phyloP scores from a whole-genome alignment of 345 rosid species.

The Brassica incana region DNA sequence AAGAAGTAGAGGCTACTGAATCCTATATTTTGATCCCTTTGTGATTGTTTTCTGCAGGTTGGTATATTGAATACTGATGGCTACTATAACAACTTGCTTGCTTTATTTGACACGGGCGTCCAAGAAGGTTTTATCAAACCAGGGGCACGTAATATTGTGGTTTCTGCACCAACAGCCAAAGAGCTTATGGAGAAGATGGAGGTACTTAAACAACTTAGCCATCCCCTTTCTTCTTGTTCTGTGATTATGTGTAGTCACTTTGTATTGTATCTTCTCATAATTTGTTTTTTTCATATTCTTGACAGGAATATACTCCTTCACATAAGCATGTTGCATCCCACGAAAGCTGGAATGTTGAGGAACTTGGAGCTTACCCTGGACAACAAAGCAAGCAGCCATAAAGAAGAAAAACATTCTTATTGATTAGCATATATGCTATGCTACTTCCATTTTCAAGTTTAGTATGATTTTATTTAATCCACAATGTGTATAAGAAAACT shows the following conservation, averaged over 20 bases:
- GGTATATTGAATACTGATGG: constrained; percentile 96
- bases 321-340: constrained; percentile 77
- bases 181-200: constrained; percentile 51
- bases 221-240: not conserved
- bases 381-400: constrained; percentile 38
- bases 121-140: constrained; percentile 92
- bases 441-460: constrained; percentile 30
- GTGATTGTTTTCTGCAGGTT: constrained; percentile 48
- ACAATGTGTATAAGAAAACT: constrained; percentile 29
- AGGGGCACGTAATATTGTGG: constrained; percentile 71
- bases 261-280: not conserved
- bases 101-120: constrained; percentile 88
- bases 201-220: not conserved
- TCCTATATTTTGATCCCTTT: constrained; percentile 1
- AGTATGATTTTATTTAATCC: constrained; percentile 16
- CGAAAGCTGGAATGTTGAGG: constrained; percentile 90
- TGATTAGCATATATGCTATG: constrained; percentile 13
- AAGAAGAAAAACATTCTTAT: not conserved
- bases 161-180: constrained; percentile 84
- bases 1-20: not conserved
- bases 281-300: not conserved
- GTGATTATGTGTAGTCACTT: constrained; percentile 5
- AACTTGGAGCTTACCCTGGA: constrained; percentile 60
- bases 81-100: constrained; percentile 75
- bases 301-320: constrained; percentile 69